Evolutionary conservation across 2,329 filamentous ascomycete genomes (phyloP).

Genomic region (Scopulariopsis brevicaulis): DNA sequence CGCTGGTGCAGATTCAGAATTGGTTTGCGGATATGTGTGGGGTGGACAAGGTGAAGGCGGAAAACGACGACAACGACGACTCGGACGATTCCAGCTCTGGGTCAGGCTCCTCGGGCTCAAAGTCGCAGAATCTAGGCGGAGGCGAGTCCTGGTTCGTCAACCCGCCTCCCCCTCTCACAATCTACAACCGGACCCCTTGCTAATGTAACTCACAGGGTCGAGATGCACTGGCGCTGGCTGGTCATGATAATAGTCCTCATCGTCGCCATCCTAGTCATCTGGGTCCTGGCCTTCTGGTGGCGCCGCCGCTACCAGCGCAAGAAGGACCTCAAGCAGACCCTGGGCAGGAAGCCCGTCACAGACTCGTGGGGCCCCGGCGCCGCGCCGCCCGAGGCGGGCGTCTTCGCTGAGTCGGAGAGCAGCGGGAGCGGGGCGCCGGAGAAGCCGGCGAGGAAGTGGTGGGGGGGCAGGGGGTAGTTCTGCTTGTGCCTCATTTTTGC

Average conservation of each 20-base stretch:
- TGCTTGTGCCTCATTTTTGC: neutral
- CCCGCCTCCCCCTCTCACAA: constrained; percentile 5
- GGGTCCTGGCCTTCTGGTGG: constrained; percentile 57
- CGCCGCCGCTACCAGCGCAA: constrained; percentile 64
- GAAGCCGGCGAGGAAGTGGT: neutral
- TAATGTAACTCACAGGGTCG: constrained; percentile 37
- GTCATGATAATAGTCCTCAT: constrained; percentile 68
- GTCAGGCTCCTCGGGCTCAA: neutral
- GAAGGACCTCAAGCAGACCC: constrained; percentile 41
- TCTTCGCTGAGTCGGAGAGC: neutral
- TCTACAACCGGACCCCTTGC: neutral
- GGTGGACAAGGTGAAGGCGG: constrained; percentile 18
- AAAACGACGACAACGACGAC: constrained; percentile 1
- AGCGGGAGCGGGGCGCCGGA: neutral
- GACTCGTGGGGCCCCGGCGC: constrained; percentile 4
- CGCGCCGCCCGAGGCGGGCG: neutral
- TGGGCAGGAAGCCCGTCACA: constrained; percentile 24
- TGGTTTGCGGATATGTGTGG: constrained; percentile 64
- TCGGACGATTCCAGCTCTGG: constrained; percentile 5
- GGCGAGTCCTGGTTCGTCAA: constrained; percentile 34
- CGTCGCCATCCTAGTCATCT: constrained; percentile 55
- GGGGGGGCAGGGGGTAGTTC: neutral
- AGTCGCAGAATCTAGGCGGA: constrained; percentile 9
- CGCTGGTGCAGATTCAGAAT: constrained; percentile 44
- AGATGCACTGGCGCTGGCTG: constrained; percentile 67